Conservation (phyloP, 305 asterid genomes). For the Galium porrigens region DNA sequence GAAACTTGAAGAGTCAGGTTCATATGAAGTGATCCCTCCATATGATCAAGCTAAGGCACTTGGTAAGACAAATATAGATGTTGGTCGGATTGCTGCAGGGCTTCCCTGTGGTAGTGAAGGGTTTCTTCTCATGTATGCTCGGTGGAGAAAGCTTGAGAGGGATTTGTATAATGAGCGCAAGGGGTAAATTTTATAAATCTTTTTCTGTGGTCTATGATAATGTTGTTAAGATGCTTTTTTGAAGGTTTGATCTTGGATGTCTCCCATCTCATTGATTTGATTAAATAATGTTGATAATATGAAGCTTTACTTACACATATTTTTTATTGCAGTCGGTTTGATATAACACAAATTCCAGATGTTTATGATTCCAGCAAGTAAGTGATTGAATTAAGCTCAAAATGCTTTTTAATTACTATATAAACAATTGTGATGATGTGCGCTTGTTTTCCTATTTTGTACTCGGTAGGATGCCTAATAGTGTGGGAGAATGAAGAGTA, state of each 20-base stretch:
- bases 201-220: neutral
- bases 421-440: neutral
- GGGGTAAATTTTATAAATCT: constrained; percentile 33
- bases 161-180: constrained; percentile 83
- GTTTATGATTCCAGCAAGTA: constrained; percentile 98
- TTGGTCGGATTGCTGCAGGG: constrained; percentile 93
- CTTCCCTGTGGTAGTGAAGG: constrained; percentile 98
- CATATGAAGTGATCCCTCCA: constrained; percentile 65
- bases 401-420: constrained; percentile 2
- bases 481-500: neutral
- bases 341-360: constrained; percentile 90
- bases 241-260: neutral
- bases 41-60: constrained; percentile 99
- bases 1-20: constrained; percentile 58
- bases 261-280: neutral
- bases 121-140: constrained; percentile 94
- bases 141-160: constrained; percentile 91
- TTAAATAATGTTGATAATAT: neutral
- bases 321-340: constrained; percentile 57
- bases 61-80: constrained; percentile 90
- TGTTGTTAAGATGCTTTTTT: neutral
- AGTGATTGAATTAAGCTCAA: constrained; percentile 20
- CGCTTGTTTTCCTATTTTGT: neutral
- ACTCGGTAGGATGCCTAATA: neutral
- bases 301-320: constrained; percentile 19